Evolutionary conservation across 345 rosid species (phyloP).

Genomic region (Boechera retrofracta): DNA sequence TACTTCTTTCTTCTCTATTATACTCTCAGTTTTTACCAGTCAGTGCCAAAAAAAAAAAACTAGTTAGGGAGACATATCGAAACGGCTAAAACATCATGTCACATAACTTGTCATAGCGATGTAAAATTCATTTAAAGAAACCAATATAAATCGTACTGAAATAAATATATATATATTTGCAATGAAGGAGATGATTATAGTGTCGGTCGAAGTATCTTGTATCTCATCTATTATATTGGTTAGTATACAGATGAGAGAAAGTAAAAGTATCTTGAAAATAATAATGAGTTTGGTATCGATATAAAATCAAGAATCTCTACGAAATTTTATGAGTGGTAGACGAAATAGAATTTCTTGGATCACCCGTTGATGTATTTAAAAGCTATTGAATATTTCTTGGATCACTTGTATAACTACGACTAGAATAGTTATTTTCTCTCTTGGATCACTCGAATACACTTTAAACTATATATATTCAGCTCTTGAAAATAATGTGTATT

Average conservation of each 20-base stretch:
- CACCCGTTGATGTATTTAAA: conserved; percentile 18
- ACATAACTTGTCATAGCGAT: neutral
- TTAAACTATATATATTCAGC: conserved; percentile 14
- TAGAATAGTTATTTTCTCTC: neutral
- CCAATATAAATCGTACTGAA: neutral
- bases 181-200: conserved; percentile 50
- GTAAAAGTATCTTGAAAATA: conserved; percentile 49
- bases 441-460: conserved; percentile 45
- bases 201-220: conserved; percentile 47
- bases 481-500: conserved; percentile 17
- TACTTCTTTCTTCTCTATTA: too few relatives aligned
- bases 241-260: conserved; percentile 66
- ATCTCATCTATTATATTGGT: too few relatives aligned
- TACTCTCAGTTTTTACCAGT: too few relatives aligned
- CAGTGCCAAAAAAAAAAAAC: neutral
- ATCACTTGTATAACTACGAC: conserved; percentile 18
- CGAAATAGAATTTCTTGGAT: conserved; percentile 33
- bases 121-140: neutral
- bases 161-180: conserved; percentile 1
- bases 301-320: conserved; percentile 83
- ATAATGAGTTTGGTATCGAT: conserved; percentile 63
- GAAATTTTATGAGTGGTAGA: conserved; percentile 42
- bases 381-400: conserved; percentile 15
- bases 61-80: neutral
- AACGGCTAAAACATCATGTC: conserved; percentile 6